phyloP scores from a whole-genome alignment of 176 grass and related monocot species.

The Thinopyrum elongatum region DNA sequence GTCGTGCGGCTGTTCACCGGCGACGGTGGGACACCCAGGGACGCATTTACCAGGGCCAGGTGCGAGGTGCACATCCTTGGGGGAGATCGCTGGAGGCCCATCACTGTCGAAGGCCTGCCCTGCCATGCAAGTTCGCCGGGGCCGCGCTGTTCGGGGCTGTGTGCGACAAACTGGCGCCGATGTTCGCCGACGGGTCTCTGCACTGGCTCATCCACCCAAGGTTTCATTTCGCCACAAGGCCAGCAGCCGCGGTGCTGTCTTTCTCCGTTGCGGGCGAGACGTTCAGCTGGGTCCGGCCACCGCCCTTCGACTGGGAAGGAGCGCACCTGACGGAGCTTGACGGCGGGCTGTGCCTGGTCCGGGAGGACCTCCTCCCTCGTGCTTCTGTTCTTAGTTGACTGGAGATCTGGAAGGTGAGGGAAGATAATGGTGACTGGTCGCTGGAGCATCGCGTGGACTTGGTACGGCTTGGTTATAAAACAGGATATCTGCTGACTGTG shows the following conservation, averaged over 20 bases:
- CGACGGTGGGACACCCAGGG: fast-evolving
- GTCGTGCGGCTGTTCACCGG: background rate
- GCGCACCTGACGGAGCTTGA: background rate
- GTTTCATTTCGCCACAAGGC: background rate
- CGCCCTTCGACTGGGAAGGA: background rate
- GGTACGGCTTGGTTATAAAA: background rate
- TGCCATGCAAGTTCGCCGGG: background rate
- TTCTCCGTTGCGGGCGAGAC: background rate
- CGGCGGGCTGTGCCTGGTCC: background rate
- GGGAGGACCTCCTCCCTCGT: background rate
- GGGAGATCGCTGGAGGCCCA: background rate
- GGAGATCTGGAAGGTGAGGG: background rate
- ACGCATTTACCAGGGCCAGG: background rate
- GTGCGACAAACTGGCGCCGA: fast-evolving
- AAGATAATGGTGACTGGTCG: background rate
- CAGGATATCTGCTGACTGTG: background rate
- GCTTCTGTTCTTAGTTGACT: fast-evolving
- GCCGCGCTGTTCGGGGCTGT: background rate
- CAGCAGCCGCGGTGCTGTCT: background rate
- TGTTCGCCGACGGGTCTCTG: background rate
- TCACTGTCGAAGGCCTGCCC: background rate
- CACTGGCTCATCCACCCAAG: background rate
- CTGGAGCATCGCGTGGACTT: background rate
- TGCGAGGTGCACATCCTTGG: background rate
- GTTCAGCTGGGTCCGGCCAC: background rate